Evolutionary conservation across 805 yeast species (phyloP).

Genomic region (Lipomyces lipofer): DNA sequence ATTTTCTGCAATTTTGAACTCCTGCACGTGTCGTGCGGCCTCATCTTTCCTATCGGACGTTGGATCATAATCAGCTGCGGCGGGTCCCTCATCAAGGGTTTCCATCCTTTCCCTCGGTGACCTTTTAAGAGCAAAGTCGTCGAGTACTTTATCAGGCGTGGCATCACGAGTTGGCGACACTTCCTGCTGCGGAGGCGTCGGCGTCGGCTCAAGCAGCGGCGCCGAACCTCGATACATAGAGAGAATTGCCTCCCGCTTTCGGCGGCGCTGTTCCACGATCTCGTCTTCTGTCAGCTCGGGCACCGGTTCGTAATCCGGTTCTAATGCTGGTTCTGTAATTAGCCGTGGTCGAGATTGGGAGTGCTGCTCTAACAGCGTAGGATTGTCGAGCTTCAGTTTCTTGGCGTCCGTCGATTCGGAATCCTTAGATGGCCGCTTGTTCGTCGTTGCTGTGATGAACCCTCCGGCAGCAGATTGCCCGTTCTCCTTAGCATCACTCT

Average conservation of each 20-base stretch:
- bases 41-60: conserved; percentile 11
- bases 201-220: too few species aligned
- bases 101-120: not conserved
- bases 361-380: too few species aligned
- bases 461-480: too few species aligned
- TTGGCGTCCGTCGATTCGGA: too few species aligned
- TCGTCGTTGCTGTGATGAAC: too few species aligned
- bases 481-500: too few species aligned
- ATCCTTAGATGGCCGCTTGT: too few species aligned
- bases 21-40: conserved; percentile 2
- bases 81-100: not conserved
- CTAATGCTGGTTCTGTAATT: too few species aligned
- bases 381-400: too few species aligned
- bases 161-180: conserved; percentile 1
- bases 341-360: too few species aligned
- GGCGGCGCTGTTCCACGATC: conserved; percentile 30
- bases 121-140: not conserved
- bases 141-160: conserved; percentile 1
- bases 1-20: not conserved
- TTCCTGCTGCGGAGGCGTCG: too few species aligned
- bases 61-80: conserved; percentile 15
- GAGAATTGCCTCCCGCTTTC: conserved; percentile 28
- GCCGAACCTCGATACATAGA: conserved; percentile 12
- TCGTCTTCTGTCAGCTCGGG: conserved; percentile 36
- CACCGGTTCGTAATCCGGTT: too few species aligned